These are phyloP conservation scores for Fusarium xylarioides DNA, from an alignment of 2,329 filamentous ascomycete species.

Conservation along the genomic window DNA sequence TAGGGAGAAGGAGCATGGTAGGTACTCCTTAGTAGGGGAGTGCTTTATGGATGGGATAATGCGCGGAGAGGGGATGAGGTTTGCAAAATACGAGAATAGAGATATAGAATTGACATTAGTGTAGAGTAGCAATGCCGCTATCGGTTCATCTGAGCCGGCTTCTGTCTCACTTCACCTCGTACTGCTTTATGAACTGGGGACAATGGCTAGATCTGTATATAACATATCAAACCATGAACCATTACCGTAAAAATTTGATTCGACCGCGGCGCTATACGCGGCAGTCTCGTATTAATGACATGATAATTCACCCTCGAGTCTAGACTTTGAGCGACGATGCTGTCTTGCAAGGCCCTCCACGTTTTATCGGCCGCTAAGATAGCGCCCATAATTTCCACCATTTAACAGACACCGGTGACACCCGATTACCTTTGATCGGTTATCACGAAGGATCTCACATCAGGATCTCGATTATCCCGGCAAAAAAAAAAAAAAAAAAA, in stretches of 20 bases:
- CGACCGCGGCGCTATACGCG: background rate
- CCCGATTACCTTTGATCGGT: background rate
- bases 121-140: background rate
- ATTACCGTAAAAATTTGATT: too few relatives aligned
- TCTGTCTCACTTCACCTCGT: background rate
- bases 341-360: background rate
- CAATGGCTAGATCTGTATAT: too few relatives aligned
- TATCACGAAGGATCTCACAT: background rate
- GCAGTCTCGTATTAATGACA: background rate
- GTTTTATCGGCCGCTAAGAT: background rate
- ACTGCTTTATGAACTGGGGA: background rate
- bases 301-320: background rate
- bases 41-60: background rate
- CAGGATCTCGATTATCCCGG: background rate
- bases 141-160: background rate
- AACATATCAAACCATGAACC: background rate
- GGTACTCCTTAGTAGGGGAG: background rate
- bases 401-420: background rate
- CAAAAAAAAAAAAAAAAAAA: too few relatives aligned
- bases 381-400: background rate
- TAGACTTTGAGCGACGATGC: rapidly evolving
- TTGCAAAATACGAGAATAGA: background rate
- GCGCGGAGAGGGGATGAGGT: background rate
- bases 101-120: background rate
- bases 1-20: background rate